Percentiles rank a stretch among this genome's conserved stretches.
These are phyloP conservation scores for Saitoella complicata DNA, from an alignment of 805 yeast genomes.

Conservation along the genomic window DNA sequence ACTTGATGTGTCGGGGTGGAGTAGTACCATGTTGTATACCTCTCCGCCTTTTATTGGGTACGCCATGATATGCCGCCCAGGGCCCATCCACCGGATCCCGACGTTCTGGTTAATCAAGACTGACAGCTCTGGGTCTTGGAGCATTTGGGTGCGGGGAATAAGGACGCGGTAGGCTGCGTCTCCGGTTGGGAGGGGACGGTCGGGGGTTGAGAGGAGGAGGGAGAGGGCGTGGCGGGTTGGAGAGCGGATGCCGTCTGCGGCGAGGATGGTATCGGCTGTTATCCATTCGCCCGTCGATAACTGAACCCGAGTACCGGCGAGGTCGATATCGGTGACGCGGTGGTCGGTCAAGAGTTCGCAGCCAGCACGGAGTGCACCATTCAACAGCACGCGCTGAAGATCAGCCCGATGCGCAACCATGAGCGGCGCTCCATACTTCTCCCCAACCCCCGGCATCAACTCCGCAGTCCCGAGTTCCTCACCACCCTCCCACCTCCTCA, in stretches of 20 bases:
- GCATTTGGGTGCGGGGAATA: too few species aligned
- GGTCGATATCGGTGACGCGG: not conserved
- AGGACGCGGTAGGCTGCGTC: not conserved
- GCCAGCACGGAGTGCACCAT: not conserved
- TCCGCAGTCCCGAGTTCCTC: not conserved
- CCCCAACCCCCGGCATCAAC: not conserved
- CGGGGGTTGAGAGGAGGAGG: too few species aligned
- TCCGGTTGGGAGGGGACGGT: not conserved
- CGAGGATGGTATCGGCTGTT: constrained; percentile 2
- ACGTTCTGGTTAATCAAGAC: too few species aligned
- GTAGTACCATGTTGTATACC: not conserved
- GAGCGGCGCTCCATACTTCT: not conserved
- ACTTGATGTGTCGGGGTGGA: too few species aligned
- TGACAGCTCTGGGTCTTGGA: too few species aligned
- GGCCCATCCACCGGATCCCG: too few species aligned
- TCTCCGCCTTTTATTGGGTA: not conserved
- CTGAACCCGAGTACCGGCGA: not conserved
- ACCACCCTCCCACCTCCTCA: not conserved
- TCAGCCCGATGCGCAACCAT: not conserved
- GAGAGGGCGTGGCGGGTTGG: too few species aligned
- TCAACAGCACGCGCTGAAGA: not conserved
- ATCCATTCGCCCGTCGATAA: not conserved
- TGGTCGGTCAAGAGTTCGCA: not conserved
- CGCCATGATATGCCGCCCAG: too few species aligned
- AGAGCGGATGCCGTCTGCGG: constrained; percentile 3